These are phyloP conservation scores for Candida nitratophila DNA, from an alignment of 805 yeast genomes.

Conservation along the genomic window DNA sequence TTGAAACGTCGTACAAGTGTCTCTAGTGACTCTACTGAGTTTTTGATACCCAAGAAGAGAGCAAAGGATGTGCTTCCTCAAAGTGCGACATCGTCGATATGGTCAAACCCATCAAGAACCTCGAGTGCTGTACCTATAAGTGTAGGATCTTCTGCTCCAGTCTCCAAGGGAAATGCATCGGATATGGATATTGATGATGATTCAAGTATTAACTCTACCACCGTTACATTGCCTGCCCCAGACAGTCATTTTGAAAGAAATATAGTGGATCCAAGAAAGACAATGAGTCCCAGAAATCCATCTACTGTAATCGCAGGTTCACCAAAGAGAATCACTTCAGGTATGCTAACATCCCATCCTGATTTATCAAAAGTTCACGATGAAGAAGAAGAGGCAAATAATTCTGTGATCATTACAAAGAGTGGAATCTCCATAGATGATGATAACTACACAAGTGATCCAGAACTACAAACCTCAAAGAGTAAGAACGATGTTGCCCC, in stretches of 20 bases:
- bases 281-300: conserved; percentile 14
- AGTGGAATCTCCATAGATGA: conserved; percentile 9
- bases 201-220: background rate
- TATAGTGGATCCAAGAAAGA: conserved; percentile 19
- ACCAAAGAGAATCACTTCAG: conserved; percentile 29
- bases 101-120: background rate
- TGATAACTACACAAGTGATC: background rate
- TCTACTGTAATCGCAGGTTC: conserved; percentile 29
- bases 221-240: conserved; percentile 16
- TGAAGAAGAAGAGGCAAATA: background rate
- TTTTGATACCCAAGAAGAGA: background rate
- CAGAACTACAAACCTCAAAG: background rate
- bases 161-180: background rate
- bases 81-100: background rate
- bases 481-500: no score
- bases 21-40: background rate
- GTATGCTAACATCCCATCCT: conserved; percentile 28
- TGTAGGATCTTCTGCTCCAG: no score
- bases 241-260: conserved; percentile 6
- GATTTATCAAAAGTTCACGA: conserved; percentile 22
- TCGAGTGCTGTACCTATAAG: no score
- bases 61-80: background rate
- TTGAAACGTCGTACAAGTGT: background rate
- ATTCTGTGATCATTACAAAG: background rate
- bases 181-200: background rate